These are phyloP conservation scores for Seiridium unicorne DNA, from an alignment of 2,329 filamentous ascomycete species.

Conservation along the genomic window DNA sequence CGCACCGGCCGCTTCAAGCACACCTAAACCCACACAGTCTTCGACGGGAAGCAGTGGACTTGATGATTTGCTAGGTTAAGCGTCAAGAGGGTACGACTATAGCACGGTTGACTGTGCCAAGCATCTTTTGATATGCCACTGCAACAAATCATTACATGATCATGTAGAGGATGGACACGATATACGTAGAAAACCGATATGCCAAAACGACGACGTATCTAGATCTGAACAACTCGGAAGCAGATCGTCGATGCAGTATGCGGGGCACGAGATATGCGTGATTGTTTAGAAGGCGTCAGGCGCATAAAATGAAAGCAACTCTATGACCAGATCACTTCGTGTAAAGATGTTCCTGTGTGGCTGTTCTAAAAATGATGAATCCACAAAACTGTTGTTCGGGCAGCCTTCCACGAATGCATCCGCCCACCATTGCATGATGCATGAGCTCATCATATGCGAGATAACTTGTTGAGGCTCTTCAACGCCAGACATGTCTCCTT, in stretches of 20 bases:
- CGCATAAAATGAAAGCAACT: conserved; percentile 34
- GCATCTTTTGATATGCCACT: too few species aligned
- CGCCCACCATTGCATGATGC: neutral
- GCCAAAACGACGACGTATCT: neutral
- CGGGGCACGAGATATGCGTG: neutral
- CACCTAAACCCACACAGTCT: conserved; percentile 19
- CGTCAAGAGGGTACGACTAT: neutral
- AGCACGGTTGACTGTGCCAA: too few species aligned
- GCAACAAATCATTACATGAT: too few species aligned
- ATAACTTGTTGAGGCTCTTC: neutral
- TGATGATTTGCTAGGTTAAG: conserved; percentile 29
- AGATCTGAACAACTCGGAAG: neutral
- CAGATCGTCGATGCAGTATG: neutral
- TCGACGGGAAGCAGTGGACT: conserved; percentile 24
- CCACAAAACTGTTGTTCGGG: too few species aligned
- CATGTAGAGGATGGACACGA: too few species aligned
- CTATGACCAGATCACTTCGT: conserved; percentile 11
- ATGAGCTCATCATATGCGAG: neutral
- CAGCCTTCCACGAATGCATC: neutral
- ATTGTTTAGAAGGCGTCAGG: conserved; percentile 39
- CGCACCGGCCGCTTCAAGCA: conserved; percentile 47
- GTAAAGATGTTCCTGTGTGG: neutral
- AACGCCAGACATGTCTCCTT: neutral
- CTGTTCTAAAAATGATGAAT: neutral
- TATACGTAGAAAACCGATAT: neutral